phyloP scores from a whole-genome alignment of 129 eudicot genomes.

The Escallonia rubra region DNA sequence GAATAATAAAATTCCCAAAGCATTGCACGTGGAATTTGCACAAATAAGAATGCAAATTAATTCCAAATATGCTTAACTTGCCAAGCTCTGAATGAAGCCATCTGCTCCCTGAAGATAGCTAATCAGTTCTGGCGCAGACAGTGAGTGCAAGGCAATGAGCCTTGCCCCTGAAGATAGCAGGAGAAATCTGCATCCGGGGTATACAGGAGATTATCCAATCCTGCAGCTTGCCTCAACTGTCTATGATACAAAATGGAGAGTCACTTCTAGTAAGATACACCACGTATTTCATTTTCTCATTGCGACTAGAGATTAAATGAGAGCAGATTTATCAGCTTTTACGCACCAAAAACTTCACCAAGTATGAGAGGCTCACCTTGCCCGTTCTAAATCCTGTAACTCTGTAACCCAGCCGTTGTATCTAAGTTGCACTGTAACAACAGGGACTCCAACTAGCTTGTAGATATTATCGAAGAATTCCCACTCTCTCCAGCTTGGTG shows the following conservation, averaged over 20 bases:
- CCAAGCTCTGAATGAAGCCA: too few relatives aligned
- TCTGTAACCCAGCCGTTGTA: slow-evolving; percentile 99
- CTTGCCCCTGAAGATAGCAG: slow-evolving; percentile 89
- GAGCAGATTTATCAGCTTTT: background rate
- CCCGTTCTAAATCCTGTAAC: slow-evolving; percentile 82
- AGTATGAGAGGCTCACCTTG: slow-evolving; percentile 44
- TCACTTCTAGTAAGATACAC: background rate
- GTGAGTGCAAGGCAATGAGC: too few relatives aligned
- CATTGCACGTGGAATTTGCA: too few relatives aligned
- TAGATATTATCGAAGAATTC: slow-evolving; percentile 86
- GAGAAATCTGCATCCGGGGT: slow-evolving; percentile 99
- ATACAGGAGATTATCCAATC: slow-evolving; percentile 91
- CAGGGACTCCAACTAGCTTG: slow-evolving; percentile 93
- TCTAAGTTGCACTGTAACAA: slow-evolving; percentile 96
- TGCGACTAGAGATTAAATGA: too few relatives aligned
- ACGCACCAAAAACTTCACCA: background rate
- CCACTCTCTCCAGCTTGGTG: slow-evolving; percentile 76
- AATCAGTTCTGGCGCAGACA: too few relatives aligned
- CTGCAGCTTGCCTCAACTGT: slow-evolving; percentile 80
- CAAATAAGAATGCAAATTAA: too few relatives aligned
- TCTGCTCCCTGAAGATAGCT: too few relatives aligned
- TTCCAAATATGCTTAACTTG: too few relatives aligned
- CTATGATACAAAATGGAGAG: slow-evolving; percentile 24
- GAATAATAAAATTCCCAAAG: too few relatives aligned
- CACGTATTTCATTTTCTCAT: too few relatives aligned